Base-by-base conservation (phyloP, 805 yeast species). In the Pichia manshurica region DNA sequence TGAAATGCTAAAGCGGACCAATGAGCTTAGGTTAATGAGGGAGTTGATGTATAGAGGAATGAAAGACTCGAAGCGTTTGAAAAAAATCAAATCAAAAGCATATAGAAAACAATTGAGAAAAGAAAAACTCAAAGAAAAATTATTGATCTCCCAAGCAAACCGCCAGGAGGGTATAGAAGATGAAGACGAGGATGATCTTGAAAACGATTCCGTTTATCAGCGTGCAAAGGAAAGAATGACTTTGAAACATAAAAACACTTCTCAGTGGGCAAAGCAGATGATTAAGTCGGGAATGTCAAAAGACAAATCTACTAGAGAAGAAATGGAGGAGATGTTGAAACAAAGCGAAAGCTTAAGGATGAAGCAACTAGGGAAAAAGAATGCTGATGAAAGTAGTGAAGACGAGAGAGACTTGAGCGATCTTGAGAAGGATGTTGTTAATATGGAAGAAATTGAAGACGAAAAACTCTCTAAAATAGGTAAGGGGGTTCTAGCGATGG, bases 21-120 rank as follows among this genome's bases (percentile, higher is more conserved):
- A 79, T 50, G 96, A 91, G 66, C 73, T 91, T 56, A 78, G 98
- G 56, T 68, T 85, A 60, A 88, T 89, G 96, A 78, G 99, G 54
- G 99, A 93, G 62, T 76, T 91, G 53, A 87, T 91, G 96, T 93
- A 89, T 70, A 77, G 98, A 58, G 97, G 91, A 59, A 97, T 91
- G 69, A 78, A 82, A 61, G 83, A 87, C 60, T 90, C 98, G 9
- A 89, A 79, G 66, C 78, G 99, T 57, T 75, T 93, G 59, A 91
- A 91, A 71, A 93, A 91, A 70, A 93, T 93, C 66, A 93, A 93
- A 66, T 88, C 96, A 34, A 93, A 91, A 67, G 76, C 88, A 1
- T 93, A 82, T 67, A 86, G 87, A 58, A 84, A 85, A 62, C 84
- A 90, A 45, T 82, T 86, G 59, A 88, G 90, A 76, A 86, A 83